Evolutionary conservation across 768 basidiomycete species (phyloP).

Genomic region (Leccinum longicurvipes): DNA sequence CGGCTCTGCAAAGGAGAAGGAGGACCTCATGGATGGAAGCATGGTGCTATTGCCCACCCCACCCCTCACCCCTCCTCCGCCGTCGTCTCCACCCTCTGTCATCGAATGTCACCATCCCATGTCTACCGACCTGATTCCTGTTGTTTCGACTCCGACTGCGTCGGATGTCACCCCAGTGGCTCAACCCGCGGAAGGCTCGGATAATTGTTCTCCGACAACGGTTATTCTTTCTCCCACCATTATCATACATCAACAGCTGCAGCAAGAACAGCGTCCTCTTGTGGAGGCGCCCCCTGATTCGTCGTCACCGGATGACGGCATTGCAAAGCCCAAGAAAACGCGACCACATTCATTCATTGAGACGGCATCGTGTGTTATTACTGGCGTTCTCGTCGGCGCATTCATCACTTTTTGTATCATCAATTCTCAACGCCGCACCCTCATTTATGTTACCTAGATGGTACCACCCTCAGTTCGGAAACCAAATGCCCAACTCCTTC

Average conservation of each 20-base stretch:
- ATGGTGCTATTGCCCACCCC: slow-evolving; percentile 19
- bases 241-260: slow-evolving; percentile 23
- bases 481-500: background rate
- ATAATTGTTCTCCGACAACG: slow-evolving; percentile 9
- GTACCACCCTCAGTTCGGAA: background rate
- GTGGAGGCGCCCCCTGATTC: slow-evolving; percentile 12
- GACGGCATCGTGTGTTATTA: slow-evolving; percentile 46
- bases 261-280: slow-evolving; percentile 14
- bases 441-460: slow-evolving; percentile 37
- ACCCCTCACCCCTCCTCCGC: slow-evolving; percentile 19
- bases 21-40: slow-evolving; percentile 2
- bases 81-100: slow-evolving; percentile 16
- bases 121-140: background rate
- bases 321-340: slow-evolving; percentile 14
- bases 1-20: slow-evolving; percentile 17
- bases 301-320: slow-evolving; percentile 2
- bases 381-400: slow-evolving; percentile 60
- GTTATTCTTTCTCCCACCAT: slow-evolving; percentile 27
- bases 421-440: slow-evolving; percentile 45
- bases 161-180: slow-evolving; percentile 5
- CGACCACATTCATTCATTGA: slow-evolving; percentile 26
- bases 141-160: slow-evolving; percentile 4
- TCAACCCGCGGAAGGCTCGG: background rate
- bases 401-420: slow-evolving; percentile 52
- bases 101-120: slow-evolving; percentile 14